phyloP scores from a whole-genome alignment of 306 rosid species.

The Cyclanthera cordifolia region DNA sequence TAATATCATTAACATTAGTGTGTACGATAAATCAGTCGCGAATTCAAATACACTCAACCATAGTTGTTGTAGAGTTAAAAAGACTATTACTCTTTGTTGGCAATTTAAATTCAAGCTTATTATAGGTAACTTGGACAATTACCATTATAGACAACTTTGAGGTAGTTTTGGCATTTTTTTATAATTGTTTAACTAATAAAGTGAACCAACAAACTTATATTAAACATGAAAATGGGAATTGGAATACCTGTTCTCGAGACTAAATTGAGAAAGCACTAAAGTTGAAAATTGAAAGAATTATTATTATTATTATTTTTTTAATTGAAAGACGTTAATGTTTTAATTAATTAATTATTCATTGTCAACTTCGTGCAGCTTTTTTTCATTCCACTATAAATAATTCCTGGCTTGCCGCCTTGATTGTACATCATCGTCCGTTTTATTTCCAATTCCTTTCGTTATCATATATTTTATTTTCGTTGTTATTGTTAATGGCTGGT shows the following conservation, averaged over 20 bases:
- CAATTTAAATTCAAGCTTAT: no score
- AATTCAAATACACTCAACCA: no score
- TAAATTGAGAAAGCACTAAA: neutral
- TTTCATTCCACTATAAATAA: neutral
- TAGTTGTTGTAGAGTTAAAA: no score
- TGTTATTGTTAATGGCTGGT: neutral
- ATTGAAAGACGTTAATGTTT: neutral
- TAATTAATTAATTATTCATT: neutral
- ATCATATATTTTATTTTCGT: neutral
- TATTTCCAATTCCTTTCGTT: neutral
- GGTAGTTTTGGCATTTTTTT: no score
- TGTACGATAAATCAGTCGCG: no score
- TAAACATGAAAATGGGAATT: neutral
- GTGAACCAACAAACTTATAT: neutral
- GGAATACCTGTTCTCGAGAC: neutral
- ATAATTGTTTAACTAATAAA: neutral
- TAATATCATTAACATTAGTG: no score
- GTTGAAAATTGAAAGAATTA: neutral
- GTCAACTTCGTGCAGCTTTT: neutral
- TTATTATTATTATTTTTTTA: no score
- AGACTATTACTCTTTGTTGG: no score
- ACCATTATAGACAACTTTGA: no score
- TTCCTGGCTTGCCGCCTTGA: neutral
- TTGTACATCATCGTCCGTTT: neutral
- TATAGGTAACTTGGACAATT: no score